Percentiles rank a stretch among this genome's conserved stretches.
Conservation (phyloP, 306 rosid genomes). For the Castanea sativa region DNA sequence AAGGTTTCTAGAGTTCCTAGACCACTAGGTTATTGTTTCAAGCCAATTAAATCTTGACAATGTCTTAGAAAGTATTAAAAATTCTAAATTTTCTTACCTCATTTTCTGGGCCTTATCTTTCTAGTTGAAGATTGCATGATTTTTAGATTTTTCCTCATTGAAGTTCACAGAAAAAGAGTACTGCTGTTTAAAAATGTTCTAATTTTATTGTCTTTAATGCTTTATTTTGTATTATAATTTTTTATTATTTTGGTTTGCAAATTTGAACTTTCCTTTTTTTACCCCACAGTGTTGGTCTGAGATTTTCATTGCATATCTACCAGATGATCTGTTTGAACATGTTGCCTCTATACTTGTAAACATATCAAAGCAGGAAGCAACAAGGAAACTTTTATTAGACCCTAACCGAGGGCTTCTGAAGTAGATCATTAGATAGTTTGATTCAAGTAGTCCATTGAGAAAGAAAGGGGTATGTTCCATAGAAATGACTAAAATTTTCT, state of each 20-base stretch:
- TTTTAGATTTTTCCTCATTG: background rate
- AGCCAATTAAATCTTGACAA: background rate
- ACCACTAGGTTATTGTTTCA: background rate
- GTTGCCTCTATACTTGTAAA: constrained; percentile 89
- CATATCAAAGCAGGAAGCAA: constrained; percentile 74
- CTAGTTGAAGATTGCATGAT: background rate
- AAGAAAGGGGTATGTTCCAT: constrained; percentile 83
- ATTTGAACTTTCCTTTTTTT: background rate
- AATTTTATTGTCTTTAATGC: background rate
- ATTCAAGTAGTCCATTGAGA: constrained; percentile 72
- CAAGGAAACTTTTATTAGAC: constrained; percentile 86
- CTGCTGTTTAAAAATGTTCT: background rate
- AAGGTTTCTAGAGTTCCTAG: background rate
- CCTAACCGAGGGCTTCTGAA: constrained; percentile 80
- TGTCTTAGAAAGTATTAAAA: constrained; percentile 5
- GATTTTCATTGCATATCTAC: constrained; percentile 3
- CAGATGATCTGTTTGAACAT: constrained; percentile 95
- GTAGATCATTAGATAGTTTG: constrained; percentile 85
- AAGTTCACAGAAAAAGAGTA: background rate
- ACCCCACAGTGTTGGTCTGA: constrained; percentile 15
- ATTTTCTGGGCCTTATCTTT: background rate
- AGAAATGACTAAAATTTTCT: constrained; percentile 7
- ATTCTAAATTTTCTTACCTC: background rate
- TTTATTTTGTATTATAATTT: constrained; percentile 3
- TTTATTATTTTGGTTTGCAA: background rate